Conservation (phyloP, 2,329 filamentous ascomycete species). For the Acephala macrosclerotiorum region DNA sequence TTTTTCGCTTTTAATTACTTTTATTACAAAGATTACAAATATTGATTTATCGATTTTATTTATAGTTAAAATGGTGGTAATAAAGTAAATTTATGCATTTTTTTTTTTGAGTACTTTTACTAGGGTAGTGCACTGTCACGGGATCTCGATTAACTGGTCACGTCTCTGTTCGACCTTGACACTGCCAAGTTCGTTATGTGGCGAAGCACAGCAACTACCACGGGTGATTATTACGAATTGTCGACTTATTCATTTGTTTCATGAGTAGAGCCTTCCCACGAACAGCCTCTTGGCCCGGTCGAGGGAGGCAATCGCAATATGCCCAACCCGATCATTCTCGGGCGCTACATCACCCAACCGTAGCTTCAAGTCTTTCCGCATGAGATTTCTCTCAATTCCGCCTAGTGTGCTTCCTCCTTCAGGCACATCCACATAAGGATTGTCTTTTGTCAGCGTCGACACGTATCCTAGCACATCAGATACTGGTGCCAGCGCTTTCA, state of each 20-base stretch:
- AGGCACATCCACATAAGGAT: slow-evolving; percentile 2
- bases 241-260: background rate
- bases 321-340: background rate
- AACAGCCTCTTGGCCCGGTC: background rate
- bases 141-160: background rate
- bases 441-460: slow-evolving; percentile 4
- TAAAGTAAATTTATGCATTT: too few species aligned
- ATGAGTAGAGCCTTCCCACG: background rate
- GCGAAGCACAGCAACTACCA: too few species aligned
- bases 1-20: too few species aligned
- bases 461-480: slow-evolving; percentile 7
- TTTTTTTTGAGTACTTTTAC: too few species aligned
- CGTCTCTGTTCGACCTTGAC: background rate
- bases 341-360: background rate
- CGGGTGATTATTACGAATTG: too few species aligned
- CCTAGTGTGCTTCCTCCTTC: background rate
- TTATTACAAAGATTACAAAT: too few species aligned
- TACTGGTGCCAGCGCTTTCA: slow-evolving; percentile 3
- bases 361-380: background rate
- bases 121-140: too few species aligned
- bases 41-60: too few species aligned
- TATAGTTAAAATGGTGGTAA: too few species aligned
- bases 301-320: background rate
- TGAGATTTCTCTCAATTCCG: background rate
- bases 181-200: background rate